Evolutionary conservation across 192 early-diverging fungal genomes (phyloP).

Genomic region (Coemansia erecta): DNA sequence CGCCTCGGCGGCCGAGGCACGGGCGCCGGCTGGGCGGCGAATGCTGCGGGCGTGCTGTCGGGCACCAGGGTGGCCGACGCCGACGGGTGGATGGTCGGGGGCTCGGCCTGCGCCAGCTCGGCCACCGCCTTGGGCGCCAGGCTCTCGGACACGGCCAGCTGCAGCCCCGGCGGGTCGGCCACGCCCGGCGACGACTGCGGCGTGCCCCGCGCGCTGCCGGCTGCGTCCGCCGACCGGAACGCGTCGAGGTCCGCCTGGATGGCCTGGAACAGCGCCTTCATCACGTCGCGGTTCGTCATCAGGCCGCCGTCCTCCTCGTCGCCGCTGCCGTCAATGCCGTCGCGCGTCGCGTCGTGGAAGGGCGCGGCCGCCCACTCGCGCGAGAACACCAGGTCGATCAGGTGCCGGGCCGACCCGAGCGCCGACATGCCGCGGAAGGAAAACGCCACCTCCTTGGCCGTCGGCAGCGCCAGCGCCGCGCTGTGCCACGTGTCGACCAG

Average conservation of each 20-base stretch:
- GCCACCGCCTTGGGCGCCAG: neutral
- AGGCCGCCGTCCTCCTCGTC: neutral
- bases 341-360: constrained; percentile 19
- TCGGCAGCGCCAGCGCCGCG: constrained; percentile 36
- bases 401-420: constrained; percentile 23
- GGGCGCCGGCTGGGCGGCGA: no score
- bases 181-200: constrained; percentile 1
- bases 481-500: constrained; percentile 51
- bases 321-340: no score
- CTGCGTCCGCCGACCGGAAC: neutral
- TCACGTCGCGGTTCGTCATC: constrained; percentile 28
- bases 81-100: neutral
- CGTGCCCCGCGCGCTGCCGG: neutral
- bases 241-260: constrained; percentile 23
- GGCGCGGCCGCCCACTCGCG: constrained; percentile 22
- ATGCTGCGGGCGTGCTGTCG: neutral
- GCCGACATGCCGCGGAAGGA: constrained; percentile 47
- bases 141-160: neutral
- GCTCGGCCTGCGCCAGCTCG: neutral
- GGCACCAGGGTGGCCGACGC: neutral
- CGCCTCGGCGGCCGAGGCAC: constrained; percentile 1
- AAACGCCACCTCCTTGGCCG: constrained; percentile 42
- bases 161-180: neutral
- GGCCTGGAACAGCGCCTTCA: constrained; percentile 28
- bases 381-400: constrained; percentile 47